Conservation (phyloP, 176 grass and related monocot genomes). For the Eragrostis curvula region DNA sequence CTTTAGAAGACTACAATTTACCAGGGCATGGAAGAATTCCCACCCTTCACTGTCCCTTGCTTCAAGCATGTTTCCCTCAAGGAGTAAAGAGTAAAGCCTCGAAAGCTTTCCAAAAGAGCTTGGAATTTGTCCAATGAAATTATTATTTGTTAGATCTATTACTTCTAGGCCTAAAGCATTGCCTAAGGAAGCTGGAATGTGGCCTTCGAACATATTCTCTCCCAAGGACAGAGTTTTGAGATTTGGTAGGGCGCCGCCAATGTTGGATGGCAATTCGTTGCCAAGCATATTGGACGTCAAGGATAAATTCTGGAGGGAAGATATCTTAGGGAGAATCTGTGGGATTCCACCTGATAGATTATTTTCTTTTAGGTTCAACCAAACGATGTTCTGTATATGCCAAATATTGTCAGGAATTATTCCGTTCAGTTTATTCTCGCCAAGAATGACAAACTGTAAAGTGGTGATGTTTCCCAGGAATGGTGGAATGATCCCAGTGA, state of each 20-base stretch:
- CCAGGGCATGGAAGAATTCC: conserved; percentile 35
- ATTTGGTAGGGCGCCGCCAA: conserved; percentile 27
- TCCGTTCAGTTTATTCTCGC: neutral
- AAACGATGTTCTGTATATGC: rapidly evolving
- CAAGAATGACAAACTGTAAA: neutral
- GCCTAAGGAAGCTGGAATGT: conserved; percentile 36
- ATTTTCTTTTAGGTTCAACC: rapidly evolving
- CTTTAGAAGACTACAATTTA: conserved; percentile 19
- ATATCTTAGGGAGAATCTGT: neutral
- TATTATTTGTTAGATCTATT: neutral
- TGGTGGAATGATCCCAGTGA: conserved; percentile 30
- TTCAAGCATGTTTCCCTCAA: conserved; percentile 21
- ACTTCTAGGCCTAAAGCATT: neutral
- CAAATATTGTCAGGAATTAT: neutral
- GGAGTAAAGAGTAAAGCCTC: neutral
- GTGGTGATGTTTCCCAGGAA: neutral
- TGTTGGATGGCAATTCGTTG: conserved; percentile 9
- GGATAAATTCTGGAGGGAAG: neutral
- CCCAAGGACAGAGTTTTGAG: neutral
- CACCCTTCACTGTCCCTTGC: conserved; percentile 17
- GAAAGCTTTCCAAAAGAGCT: conserved; percentile 16
- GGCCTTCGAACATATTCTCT: conserved; percentile 3
- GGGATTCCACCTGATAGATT: neutral
- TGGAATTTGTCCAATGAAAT: conserved; percentile 18
- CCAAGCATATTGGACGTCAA: neutral